phyloP scores from a whole-genome alignment of 2,329 filamentous ascomycete genomes.

The Monosporascus sp. region DNA sequence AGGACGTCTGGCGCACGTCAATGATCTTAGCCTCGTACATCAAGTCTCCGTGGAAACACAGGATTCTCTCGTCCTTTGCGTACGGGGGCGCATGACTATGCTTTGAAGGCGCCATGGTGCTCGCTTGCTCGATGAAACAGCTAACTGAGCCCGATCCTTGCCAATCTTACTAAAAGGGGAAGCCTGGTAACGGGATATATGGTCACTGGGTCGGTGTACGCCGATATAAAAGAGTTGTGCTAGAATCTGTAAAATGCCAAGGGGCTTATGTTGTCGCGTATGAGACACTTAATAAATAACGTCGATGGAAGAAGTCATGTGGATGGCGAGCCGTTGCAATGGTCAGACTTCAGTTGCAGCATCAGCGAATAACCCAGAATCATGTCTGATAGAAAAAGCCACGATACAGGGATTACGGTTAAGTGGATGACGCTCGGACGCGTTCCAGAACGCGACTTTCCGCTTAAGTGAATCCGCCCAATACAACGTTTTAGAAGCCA shows the following conservation, averaged over 20 bases:
- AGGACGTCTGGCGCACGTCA: conserved; percentile 49
- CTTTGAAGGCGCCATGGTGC: conserved; percentile 34
- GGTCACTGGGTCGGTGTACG: too few relatives aligned
- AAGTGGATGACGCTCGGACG: neutral
- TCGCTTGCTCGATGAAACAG: neutral
- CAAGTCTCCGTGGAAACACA: conserved; percentile 96
- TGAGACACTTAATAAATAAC: too few relatives aligned
- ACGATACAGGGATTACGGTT: neutral
- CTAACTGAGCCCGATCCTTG: neutral
- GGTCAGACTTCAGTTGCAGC: neutral
- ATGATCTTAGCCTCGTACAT: conserved; percentile 97
- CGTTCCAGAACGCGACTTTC: neutral
- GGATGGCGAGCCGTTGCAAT: too few relatives aligned
- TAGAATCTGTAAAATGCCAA: too few relatives aligned
- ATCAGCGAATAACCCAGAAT: neutral
- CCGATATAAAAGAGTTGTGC: too few relatives aligned
- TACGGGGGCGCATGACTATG: conserved; percentile 42
- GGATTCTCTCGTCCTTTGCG: conserved; percentile 82
- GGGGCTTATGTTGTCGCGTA: too few relatives aligned
- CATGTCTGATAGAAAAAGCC: neutral
- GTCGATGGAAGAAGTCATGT: too few relatives aligned
- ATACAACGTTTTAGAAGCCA: neutral
- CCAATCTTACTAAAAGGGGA: neutral
- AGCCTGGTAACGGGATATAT: neutral
- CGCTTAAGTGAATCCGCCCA: neutral